Evolutionary conservation across 208 protist genomes (phyloP).

Genomic region (Herpetomonas samuelpessoai): DNA sequence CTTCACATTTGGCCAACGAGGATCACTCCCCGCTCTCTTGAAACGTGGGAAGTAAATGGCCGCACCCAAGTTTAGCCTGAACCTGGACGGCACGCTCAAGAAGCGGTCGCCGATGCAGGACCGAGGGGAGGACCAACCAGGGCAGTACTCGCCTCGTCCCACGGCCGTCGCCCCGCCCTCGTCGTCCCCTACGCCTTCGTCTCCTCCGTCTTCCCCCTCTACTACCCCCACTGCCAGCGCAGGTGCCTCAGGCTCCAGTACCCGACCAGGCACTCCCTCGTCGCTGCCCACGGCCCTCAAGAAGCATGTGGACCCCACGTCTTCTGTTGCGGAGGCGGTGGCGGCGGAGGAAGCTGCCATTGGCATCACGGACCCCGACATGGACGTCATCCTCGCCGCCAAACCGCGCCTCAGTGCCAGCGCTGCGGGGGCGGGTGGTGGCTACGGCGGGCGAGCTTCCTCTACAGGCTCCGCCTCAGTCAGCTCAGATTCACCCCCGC

Average conservation of each 20-base stretch:
- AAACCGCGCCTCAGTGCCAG: conserved; percentile 19
- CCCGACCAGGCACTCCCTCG: background rate
- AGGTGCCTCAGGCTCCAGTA: background rate
- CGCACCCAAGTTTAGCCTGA: conserved; percentile 20
- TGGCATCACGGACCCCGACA: conserved; percentile 32
- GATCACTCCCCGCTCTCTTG: no score
- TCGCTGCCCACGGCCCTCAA: background rate
- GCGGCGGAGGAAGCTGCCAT: conserved; percentile 18
- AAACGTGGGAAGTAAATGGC: no score
- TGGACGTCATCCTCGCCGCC: conserved; percentile 24
- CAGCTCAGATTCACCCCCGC: background rate
- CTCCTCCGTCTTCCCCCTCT: conserved; percentile 13
- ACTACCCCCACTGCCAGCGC: background rate
- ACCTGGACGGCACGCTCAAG: conserved; percentile 46
- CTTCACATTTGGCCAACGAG: no score
- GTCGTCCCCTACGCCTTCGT: background rate
- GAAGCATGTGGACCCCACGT: conserved; percentile 1
- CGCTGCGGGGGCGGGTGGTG: background rate
- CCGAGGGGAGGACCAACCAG: conserved; percentile 35
- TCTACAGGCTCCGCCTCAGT: background rate
- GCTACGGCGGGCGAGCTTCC: no score
- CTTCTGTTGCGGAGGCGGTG: conserved; percentile 7
- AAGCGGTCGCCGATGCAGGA: conserved; percentile 46
- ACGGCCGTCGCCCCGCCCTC: conserved; percentile 3
- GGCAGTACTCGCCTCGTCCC: conserved; percentile 36